Evolutionary conservation across 768 basidiomycete genomes (phyloP).

Genomic region (Mycena polygramma): DNA sequence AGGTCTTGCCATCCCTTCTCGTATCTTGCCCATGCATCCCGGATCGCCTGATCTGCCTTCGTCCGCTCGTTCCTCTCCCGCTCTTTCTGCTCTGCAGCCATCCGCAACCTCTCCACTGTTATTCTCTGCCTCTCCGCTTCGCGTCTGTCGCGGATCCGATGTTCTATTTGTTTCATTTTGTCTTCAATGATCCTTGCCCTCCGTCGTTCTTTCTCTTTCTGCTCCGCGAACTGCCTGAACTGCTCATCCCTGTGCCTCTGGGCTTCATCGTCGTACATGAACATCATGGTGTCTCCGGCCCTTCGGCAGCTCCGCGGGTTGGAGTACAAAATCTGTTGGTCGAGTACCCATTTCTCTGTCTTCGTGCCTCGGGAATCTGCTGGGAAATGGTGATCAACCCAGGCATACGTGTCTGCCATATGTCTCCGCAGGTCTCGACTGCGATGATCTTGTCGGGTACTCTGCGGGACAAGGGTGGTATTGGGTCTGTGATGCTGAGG

Average conservation of each 20-base stretch:
- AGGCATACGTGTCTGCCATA: constrained; percentile 59
- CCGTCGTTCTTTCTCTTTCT: constrained; percentile 55
- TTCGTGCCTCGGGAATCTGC: constrained; percentile 60
- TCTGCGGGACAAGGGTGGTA: not conserved
- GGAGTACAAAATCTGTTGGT: constrained; percentile 63
- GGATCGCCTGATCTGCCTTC: constrained; percentile 57
- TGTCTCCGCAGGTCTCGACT: constrained; percentile 52
- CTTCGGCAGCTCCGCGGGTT: constrained; percentile 49
- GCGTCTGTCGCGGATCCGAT: constrained; percentile 61
- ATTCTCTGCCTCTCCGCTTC: constrained; percentile 63
- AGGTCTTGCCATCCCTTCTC: constrained; percentile 75
- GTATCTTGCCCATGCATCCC: constrained; percentile 73
- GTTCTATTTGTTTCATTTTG: constrained; percentile 68
- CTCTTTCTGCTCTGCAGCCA: constrained; percentile 54
- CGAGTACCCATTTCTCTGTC: constrained; percentile 75
- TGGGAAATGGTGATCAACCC: constrained; percentile 67
- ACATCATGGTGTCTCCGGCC: constrained; percentile 66
- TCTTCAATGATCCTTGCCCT: constrained; percentile 64
- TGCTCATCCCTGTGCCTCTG: constrained; percentile 65
- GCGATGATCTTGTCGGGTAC: not conserved
- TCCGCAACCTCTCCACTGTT: constrained; percentile 61
- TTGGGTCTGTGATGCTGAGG: constrained; percentile 22
- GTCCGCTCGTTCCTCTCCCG: constrained; percentile 58
- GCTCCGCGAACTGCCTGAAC: constrained; percentile 56
- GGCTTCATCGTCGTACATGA: constrained; percentile 64